Evolutionary conservation across 345 rosid genomes (phyloP).

Genomic region (Hypericum perforatum): DNA sequence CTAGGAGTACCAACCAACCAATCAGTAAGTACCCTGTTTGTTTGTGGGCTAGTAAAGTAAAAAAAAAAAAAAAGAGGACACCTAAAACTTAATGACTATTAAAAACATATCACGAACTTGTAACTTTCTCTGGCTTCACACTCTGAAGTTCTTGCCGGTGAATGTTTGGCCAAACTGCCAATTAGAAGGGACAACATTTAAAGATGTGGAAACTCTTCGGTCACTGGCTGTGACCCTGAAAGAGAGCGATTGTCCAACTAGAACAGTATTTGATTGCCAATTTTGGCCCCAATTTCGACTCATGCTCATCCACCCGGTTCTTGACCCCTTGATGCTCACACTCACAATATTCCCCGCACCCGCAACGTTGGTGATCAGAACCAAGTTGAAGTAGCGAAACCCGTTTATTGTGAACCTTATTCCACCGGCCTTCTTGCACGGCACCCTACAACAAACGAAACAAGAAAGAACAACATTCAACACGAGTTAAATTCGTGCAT

Average conservation of each 20-base stretch:
- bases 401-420: conserved; percentile 67
- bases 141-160: conserved; percentile 43
- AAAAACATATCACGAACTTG: too few species aligned
- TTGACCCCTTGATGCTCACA: conserved; percentile 45
- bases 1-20: too few species aligned
- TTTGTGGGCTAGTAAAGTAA: too few species aligned
- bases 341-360: conserved; percentile 53
- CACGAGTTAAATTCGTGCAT: background rate
- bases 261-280: conserved; percentile 56
- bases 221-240: conserved; percentile 42
- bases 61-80: too few species aligned
- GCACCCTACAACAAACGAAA: conserved; percentile 27
- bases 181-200: conserved; percentile 31
- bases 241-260: conserved; percentile 48
- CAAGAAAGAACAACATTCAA: background rate
- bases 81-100: too few species aligned
- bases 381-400: conserved; percentile 60
- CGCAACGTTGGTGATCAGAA: conserved; percentile 54
- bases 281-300: conserved; percentile 75
- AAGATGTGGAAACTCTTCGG: conserved; percentile 37
- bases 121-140: conserved; percentile 6
- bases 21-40: too few species aligned
- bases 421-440: conserved; percentile 52
- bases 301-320: conserved; percentile 49
- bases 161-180: conserved; percentile 61